Evolutionary conservation across 331 rosid genomes (phyloP).

Genomic region (Rhamnella rubrinervis): DNA sequence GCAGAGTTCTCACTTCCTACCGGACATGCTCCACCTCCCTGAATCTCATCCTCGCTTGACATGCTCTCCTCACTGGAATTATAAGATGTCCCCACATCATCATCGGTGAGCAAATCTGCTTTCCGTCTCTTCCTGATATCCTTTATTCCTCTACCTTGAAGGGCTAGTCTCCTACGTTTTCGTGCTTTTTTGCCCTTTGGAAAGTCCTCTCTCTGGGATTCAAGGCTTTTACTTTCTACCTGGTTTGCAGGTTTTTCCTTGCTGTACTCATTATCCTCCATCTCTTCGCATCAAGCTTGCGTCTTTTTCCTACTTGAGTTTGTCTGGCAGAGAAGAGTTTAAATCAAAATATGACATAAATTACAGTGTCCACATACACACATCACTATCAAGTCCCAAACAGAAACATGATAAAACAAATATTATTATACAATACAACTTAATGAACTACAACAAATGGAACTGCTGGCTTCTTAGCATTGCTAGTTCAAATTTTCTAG

Average conservation of each 20-base stretch:
- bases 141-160: constrained; percentile 87
- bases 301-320: constrained; percentile 83
- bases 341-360: constrained; percentile 6
- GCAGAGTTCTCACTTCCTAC: constrained; percentile 69
- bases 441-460: too few relatives aligned
- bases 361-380: not conserved
- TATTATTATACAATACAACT: not conserved
- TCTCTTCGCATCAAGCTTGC: constrained; percentile 84
- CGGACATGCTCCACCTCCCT: constrained; percentile 49
- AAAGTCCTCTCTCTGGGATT: constrained; percentile 75
- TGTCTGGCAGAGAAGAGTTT: constrained; percentile 57
- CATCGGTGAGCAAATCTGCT: constrained; percentile 50
- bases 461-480: not conserved
- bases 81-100: constrained; percentile 61
- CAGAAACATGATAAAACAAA: not conserved
- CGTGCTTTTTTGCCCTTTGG: constrained; percentile 96
- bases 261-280: constrained; percentile 71
- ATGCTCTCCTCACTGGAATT: constrained; percentile 80
- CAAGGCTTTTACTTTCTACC: constrained; percentile 71
- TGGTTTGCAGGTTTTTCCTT: constrained; percentile 56
- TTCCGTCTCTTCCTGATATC: constrained; percentile 71
- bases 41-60: constrained; percentile 77
- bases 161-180: constrained; percentile 87
- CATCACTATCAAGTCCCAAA: not conserved
- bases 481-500: not conserved